Base-by-base conservation (phyloP, 2,329 filamentous ascomycete genomes). In the Talaromyces sp. region DNA sequence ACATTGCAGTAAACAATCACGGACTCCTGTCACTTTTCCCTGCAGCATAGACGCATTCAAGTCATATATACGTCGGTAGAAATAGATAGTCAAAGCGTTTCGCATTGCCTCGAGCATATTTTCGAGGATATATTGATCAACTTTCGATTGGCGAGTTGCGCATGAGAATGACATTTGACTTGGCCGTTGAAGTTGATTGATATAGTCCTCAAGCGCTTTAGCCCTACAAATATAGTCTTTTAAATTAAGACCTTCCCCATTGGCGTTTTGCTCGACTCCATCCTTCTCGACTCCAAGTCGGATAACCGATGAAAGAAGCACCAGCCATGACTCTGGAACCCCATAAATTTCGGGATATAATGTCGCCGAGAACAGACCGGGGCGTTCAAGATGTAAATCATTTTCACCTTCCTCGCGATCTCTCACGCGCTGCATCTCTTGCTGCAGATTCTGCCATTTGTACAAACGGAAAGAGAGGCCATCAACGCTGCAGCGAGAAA, bases 301-400 rank as follows among this genome's bases (percentile, higher is more conserved):
- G 13, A 77, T 75, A 0, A 74, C 69, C 11, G 75, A 71, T 0
- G 75, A 77, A 2, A 78, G 49, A 1, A 78, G 65, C 0, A 73
- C 69, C 51, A 79, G 61, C 19, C 73, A 68, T 0, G 71, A 65
- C 42, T 79, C 76, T 0, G 76, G 76, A 6, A 79, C 67, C 0
- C 76, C 76, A 20, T 76, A 79, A 2, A 79, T 77, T 19, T 76
- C 71, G 0, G 74, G 74, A 20, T 77, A 80, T 0, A 80, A 62
- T 0, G 75, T 77, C 0, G 69, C 65, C 0, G 71, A 67, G 66
- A 72, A 78, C 0, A 64, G 60, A 0, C 75, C 76, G 10, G 75
- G 72, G 0, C 44, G 52, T 44, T 77, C 70, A 7, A 78, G 68
- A 29, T 77, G 76, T 0, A 79, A 70, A 24, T 79, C 76, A 20